Evolutionary conservation across 129 eudicot genomes (phyloP), one percentile per base, ranked within the genome.

Genomic region (Chrysanthemum lavandulifolium): DNA sequence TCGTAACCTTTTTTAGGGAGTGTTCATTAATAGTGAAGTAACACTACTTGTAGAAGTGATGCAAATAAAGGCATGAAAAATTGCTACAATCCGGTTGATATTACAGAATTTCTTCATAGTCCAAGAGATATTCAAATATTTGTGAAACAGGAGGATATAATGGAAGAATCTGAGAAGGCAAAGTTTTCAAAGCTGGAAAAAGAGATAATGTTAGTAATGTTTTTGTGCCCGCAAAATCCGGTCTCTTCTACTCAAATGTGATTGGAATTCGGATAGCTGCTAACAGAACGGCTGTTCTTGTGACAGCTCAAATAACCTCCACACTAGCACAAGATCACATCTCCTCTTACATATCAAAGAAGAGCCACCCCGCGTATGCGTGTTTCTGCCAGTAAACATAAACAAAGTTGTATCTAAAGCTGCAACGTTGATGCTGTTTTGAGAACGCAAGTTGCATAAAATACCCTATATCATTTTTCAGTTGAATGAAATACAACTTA

Each of bases 181-280:
- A 72, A 58, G 64, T 76, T 65, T 47, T 75, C 79, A 3, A 69
- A 81, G 6, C 58, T 75, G 53, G 87, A 78, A 71, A 45, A 47
- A 12, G 77, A 86, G 31, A 52, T 78, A 9, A 86, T 91, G 65
- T 73, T 3, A 84, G 95, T 19, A 89, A 91, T 21, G 81, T 84
- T 4, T 86, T 91, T 14, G 84, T 91, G 68, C 89, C 91, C 0
- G 83, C 89, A 6, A 45, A 49, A 29, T 79, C 84, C 0, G 80
- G 85, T 59, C 79, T 82, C 8, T 91, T 88, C 59, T 88, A 91
- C 27, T 76, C 80, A 4, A 84, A 79, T 18, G 90, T 91, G 6
- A 89, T 82, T 13, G 95, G 85, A 53, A 59, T 80, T 60, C 80
- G 96, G 56, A 88, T 91, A 3, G 84, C 88, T 13, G 31, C 76